A percentile compares a stretch with the other conserved stretches of the same genome.
phyloP scores from a whole-genome alignment of 371 early-diverging fungal species.

The Synchytrium microbalum region DNA sequence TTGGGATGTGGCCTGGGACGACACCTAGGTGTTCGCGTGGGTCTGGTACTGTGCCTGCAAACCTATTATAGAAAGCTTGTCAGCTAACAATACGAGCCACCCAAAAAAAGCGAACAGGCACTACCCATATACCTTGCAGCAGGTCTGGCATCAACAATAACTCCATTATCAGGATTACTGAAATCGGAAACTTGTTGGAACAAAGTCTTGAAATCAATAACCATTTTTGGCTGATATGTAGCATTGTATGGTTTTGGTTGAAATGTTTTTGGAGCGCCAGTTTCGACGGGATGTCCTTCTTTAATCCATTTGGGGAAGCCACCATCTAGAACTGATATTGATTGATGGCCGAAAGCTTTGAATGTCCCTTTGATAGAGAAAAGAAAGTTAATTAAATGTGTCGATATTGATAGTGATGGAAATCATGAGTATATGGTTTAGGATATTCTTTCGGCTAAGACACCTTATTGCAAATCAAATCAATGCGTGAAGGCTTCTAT shows the following conservation, averaged over 20 bases:
- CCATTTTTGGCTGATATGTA: background rate
- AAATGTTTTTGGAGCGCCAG: constrained; percentile 21
- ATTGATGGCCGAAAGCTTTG: constrained; percentile 66
- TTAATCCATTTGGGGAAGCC: constrained; percentile 74
- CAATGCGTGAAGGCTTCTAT: no score
- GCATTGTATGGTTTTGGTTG: constrained; percentile 1
- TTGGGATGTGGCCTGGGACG: background rate
- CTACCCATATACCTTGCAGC: no score
- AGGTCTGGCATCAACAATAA: constrained; percentile 2
- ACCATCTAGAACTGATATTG: constrained; percentile 80
- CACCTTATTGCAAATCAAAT: no score
- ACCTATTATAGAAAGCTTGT: background rate
- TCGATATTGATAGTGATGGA: no score
- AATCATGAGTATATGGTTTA: no score
- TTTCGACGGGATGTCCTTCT: constrained; percentile 45
- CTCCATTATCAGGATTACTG: background rate
- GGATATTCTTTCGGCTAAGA: constrained; percentile 29
- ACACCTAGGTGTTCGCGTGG: background rate
- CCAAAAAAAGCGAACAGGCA: background rate
- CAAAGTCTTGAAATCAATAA: background rate
- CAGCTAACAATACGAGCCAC: background rate
- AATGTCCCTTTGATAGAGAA: constrained; percentile 3
- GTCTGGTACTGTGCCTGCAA: constrained; percentile 3
- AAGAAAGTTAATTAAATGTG: background rate
- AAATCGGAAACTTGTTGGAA: background rate